Conservation (phyloP, 371 early-diverging fungal species). For the Vairimorpha apis region DNA sequence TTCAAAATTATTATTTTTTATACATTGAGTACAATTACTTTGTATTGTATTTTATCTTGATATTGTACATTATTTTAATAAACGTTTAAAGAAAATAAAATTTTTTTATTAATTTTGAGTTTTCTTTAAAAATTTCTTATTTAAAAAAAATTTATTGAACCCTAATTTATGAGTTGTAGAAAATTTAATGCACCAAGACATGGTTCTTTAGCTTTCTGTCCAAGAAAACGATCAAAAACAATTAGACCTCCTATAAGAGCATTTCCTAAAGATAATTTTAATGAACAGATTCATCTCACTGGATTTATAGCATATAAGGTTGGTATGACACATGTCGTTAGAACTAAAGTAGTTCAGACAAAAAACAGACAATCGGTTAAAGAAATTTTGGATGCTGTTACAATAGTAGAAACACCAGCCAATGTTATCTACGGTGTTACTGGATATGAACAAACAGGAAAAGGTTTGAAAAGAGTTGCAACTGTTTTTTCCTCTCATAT, state of each 20-base stretch:
- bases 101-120: too few relatives aligned
- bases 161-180: conserved; percentile 63
- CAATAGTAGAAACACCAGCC: conserved; percentile 93
- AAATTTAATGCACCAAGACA: conserved; percentile 80
- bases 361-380: conserved; percentile 62
- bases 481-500: conserved; percentile 98
- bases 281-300: conserved; percentile 89
- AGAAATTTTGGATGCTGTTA: conserved; percentile 98
- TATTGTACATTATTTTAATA: too few relatives aligned
- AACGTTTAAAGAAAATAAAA: too few relatives aligned
- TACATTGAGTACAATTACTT: too few relatives aligned
- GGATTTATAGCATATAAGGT: conserved; percentile 99
- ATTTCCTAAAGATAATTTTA: conserved; percentile 91
- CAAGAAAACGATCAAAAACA: conserved; percentile 86
- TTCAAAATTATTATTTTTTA: too few relatives aligned
- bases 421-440: conserved; percentile 95
- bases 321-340: conserved; percentile 98
- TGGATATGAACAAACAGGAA: conserved; percentile 95
- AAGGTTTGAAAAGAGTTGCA: conserved; percentile 87
- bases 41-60: too few relatives aligned
- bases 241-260: conserved; percentile 91
- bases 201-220: conserved; percentile 95
- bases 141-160: conserved; percentile 41
- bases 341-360: conserved; percentile 78
- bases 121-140: background rate